Conservation (phyloP, 768 basidiomycete species). For the Kondoa malvinella region DNA sequence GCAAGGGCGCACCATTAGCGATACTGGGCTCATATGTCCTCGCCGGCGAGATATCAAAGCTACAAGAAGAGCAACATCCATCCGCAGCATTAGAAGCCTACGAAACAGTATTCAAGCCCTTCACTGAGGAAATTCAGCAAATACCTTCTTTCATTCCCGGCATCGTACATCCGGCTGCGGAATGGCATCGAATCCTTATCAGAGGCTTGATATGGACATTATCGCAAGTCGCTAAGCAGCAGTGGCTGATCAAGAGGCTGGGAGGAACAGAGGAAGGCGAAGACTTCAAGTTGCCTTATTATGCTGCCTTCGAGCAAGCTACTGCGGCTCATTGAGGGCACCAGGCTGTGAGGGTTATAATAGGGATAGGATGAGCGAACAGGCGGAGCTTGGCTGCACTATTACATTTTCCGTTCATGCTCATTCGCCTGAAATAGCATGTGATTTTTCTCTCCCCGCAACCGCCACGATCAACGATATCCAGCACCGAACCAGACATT, state of each 20-base stretch:
- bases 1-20: conserved; percentile 26
- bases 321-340: no score
- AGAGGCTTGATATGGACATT: not conserved
- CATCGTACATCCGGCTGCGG: conserved; percentile 4
- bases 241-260: not conserved
- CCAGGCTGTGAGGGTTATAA: no score
- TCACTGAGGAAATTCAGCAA: conserved; percentile 12
- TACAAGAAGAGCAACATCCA: conserved; percentile 2
- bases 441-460: no score
- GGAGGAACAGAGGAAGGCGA: not conserved
- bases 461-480: no score
- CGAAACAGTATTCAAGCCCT: conserved; percentile 13
- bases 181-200: not conserved
- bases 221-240: not conserved
- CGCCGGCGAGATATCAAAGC: conserved; percentile 24
- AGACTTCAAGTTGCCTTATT: not conserved
- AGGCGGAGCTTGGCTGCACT: no score
- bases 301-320: not conserved
- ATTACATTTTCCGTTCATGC: no score
- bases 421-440: no score
- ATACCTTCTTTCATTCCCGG: conserved; percentile 9
- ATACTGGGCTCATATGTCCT: conserved; percentile 26
- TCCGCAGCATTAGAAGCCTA: conserved; percentile 19
- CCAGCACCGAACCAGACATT: no score
- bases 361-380: no score